Evolutionary conservation across 148 eudicot genomes (phyloP), one percentile per base, ranked within the genome.

Genomic region (Pouteria glomerata): DNA sequence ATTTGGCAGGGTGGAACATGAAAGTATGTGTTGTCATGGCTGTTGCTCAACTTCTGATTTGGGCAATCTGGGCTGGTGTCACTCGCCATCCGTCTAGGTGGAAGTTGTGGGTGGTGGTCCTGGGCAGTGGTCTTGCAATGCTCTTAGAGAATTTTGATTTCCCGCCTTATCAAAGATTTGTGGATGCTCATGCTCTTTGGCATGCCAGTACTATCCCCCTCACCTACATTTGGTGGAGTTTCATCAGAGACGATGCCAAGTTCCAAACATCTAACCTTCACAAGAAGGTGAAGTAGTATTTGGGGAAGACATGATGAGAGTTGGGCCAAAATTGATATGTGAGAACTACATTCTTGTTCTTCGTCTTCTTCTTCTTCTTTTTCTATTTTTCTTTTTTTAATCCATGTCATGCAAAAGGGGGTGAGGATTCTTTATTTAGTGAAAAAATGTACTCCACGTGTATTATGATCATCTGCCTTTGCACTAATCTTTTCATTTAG

Each of bases 111-210:
- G 70, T 85, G 41, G 97, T 87, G 39, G 89, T 91, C n/a, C 39
- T 87, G 52, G 90, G 87, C 69, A 96, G 96, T 41, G 87, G 84
- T 24, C 76, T 87, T 24, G 96, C 95, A 4, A 87, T 91, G 96
- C 90, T 94, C 30, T 75, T 91, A 10, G 96, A 91, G 76, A 81
- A 91, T 47, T 89, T 79, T 26, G 98, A 94, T 65, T 94, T 94
- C 62, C 91, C 98, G 42, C 97, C 97, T 26, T 89, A 86, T 55
- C 29, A 75, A 73, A 97, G 91, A 24, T 80, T 82, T 14, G 69
- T 91, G 14, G 97, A 94, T 75, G 98, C 97, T 11, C 97, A 89
- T 77, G 93, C 98, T 35, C 84, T 91, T 45, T 91, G 97, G 98
- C 97, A 94, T 74, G 98, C 97, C 56, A 71, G 87, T 60, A 89